Percentiles rank a stretch among this genome's conserved stretches.
These are phyloP conservation scores for Cercospora sesami DNA, from an alignment of 2,329 filamentous ascomycete genomes.

Conservation along the genomic window DNA sequence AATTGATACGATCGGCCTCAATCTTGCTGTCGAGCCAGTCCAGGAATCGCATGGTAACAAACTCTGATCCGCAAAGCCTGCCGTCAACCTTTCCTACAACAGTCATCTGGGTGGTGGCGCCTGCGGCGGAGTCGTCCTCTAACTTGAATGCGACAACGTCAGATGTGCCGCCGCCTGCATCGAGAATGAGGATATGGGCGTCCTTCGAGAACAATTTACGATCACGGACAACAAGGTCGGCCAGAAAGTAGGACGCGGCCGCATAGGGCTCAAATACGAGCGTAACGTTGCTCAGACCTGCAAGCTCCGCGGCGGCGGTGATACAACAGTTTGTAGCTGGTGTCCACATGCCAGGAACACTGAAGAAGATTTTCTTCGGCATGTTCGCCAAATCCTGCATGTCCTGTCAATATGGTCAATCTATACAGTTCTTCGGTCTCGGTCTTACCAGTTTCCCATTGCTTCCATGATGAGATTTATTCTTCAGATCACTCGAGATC, in stretches of 20 bases:
- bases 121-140: neutral
- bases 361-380: neutral
- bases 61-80: neutral
- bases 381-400: neutral
- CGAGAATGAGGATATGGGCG: neutral
- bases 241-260: conserved; percentile 8
- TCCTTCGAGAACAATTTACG: neutral
- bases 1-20: neutral
- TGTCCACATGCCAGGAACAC: conserved; percentile 20
- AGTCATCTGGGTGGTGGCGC: neutral
- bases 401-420: no score
- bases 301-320: conserved; percentile 16
- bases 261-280: conserved; percentile 19
- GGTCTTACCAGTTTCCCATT: neutral
- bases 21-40: neutral
- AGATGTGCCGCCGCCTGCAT: neutral
- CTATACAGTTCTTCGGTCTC: no score
- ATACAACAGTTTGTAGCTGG: conserved; percentile 10
- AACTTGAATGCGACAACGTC: neutral
- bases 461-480: neutral
- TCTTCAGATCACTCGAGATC: neutral
- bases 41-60: neutral
- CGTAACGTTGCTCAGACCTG: conserved; percentile 13
- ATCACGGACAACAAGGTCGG: neutral
- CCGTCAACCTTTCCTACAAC: neutral